Base-by-base conservation (phyloP, 495 filamentous ascomycete genomes). In the Apodospora peruviana region DNA sequence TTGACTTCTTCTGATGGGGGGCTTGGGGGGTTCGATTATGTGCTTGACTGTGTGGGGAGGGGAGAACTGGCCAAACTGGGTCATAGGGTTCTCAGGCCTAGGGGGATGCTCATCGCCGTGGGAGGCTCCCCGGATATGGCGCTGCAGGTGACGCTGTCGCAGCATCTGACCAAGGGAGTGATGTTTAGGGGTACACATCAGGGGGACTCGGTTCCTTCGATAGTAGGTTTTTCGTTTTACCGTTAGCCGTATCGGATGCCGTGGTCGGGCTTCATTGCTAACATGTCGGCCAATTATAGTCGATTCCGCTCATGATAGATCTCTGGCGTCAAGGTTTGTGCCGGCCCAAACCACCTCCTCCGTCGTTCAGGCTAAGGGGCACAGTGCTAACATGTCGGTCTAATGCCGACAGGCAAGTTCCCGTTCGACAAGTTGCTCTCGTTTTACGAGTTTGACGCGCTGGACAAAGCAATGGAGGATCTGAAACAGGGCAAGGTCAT, bases 271-370 rank as follows among this genome's bases (percentile, higher is more conserved):
- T 4, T n/a, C 3, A n/a, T 4, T 43, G 41, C 45, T 48, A 16
- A 42, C 47, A 18, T 32, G 20, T n/a, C 14, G 7, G n/a, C n/a
- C n/a, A n/a, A n/a, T 9, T 45, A 16, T 35, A 52, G 50, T 40
- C 40, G 12, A 49, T 54, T 9, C 51, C 51, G 23, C 36, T 45
- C 9, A 19, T 54, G 51, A 45, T 54, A 18, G 40, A 45, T 16
- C 41, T 54, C 3, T 54, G 51, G 51, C 20, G 51, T 2, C 45
- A 46, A 44, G 51, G 51, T 54, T 5, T 18, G 45, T 53, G n/a
- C n/a, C n/a, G n/a, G n/a, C n/a, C n/a, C n/a, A n/a, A n/a, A n/a
- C n/a, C n/a, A n/a, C n/a, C n/a, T n/a, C n/a, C n/a, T n/a, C n/a
- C n/a, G n/a, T n/a, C n/a, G n/a, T n/a, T n/a, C n/a, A n/a, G n/a